Base-by-base conservation (phyloP, 2,329 filamentous ascomycete species). In the Lasiodiplodia citricola region DNA sequence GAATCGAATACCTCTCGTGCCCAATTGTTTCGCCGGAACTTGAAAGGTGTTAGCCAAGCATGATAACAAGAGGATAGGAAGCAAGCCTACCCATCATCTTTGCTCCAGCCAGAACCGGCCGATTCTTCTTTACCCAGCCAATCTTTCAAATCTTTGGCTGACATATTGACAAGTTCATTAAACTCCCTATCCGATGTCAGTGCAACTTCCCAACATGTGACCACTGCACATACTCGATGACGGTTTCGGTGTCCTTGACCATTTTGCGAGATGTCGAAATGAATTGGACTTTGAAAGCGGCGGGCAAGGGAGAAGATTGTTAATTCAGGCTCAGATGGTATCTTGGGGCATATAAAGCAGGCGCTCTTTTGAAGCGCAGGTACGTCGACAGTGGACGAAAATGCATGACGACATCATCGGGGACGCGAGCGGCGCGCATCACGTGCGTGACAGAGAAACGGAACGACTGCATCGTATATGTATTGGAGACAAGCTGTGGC, bases 161-260 rank as follows among this genome's bases (percentile, higher is more conserved):
- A 85, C 88, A 91, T 91, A 77, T 91, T 91, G 76, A 91, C 87
- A 57, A 90, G 78, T 50, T 87, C 83, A 70, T 91, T 90, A 82
- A 90, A 91, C 75, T 91, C 88, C 62, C 85, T 84, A 60, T 38
- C 63, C 55, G 21, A 23, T 28, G 14, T 51, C 18, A 63, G 47
- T 35, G 10, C 25, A n/a, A 23, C 41, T 47, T 41, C 28, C 21
- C 35, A 35, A 25, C 44, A 60, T 23, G 41, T 3, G 10, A 41
- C 44, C 13, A n/a, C 21, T 10, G 23, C 13, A 68, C 75, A 71
- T 71, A 84, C 83, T 83, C 72, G 71, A 86, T 85, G 62, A 86
- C 83, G 54, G 83, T 86, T 44, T 83, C 77, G 57, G 80, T 80
- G 74, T 84, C 82, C 77, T 87, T 86, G 69, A 85, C 84, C 83